A percentile compares a stretch with the other conserved stretches of the same genome.
phyloP scores from a whole-genome alignment of 345 rosid genomes.

The Lepidium sativum region DNA sequence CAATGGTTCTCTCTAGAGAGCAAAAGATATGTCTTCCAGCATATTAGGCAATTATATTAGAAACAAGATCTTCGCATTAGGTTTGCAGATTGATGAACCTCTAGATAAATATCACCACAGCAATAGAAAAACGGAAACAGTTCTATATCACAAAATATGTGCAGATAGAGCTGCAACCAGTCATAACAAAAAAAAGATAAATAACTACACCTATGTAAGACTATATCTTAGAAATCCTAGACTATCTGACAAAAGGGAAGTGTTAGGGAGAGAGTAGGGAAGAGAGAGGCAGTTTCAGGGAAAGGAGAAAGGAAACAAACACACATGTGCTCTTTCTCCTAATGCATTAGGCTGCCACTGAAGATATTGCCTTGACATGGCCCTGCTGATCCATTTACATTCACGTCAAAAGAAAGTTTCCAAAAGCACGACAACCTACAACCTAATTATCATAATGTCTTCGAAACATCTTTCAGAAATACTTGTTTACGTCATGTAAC shows the following conservation, averaged over 20 bases:
- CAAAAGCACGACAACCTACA: constrained; percentile 61
- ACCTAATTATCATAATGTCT: constrained; percentile 53
- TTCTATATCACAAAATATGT: not conserved
- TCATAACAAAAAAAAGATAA: not conserved
- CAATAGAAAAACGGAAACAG: not conserved
- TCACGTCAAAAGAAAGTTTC: constrained; percentile 72
- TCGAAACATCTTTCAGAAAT: constrained; percentile 25
- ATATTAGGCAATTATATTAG: not conserved
- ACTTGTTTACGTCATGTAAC: constrained; percentile 31
- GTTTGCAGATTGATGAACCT: constrained; percentile 4
- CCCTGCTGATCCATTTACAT: constrained; percentile 99
- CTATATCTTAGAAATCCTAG: constrained; percentile 9
- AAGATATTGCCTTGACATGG: constrained; percentile 95
- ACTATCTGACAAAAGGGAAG: constrained; percentile 44
- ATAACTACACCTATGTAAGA: constrained; percentile 13
- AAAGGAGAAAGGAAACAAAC: constrained; percentile 99
- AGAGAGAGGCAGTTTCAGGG: constrained; percentile 84
- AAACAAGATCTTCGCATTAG: not conserved
- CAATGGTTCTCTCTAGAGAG: not conserved
- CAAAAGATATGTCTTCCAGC: not conserved
- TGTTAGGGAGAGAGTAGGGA: constrained; percentile 70
- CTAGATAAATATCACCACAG: not conserved
- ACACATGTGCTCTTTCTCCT: constrained; percentile 97
- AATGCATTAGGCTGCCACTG: constrained; percentile 99
- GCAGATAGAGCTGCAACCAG: constrained; percentile 2